Conservation (phyloP, 352 stramenopile species). For the Hyaloperonospora brassicae region DNA sequence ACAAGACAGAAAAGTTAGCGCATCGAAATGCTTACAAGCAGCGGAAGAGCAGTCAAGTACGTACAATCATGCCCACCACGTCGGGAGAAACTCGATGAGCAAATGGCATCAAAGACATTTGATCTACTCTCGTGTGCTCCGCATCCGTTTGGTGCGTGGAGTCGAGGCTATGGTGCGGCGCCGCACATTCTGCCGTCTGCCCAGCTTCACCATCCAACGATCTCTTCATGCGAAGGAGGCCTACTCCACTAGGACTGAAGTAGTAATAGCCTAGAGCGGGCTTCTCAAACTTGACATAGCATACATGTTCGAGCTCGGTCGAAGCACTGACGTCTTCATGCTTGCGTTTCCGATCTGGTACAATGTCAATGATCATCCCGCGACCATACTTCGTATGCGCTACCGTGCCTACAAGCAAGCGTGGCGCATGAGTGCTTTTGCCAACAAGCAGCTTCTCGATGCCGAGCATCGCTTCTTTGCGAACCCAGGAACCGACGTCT, state of each 20-base stretch:
- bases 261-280: constrained; percentile 61
- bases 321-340: constrained; percentile 14
- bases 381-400: constrained; percentile 35
- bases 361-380: constrained; percentile 34
- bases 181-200: constrained; percentile 1
- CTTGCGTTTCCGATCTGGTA: constrained; percentile 28
- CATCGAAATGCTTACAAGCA: background rate
- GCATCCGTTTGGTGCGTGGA: constrained; percentile 16
- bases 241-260: constrained; percentile 51
- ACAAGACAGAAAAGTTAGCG: constrained; percentile 18
- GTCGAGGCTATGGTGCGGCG: constrained; percentile 19
- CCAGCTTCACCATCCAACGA: constrained; percentile 9
- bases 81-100: constrained; percentile 32
- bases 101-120: constrained; percentile 21
- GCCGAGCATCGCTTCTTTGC: constrained; percentile 90
- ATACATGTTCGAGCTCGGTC: constrained; percentile 27
- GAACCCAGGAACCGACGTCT: constrained; percentile 97
- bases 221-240: constrained; percentile 35
- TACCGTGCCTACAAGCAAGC: constrained; percentile 27
- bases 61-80: constrained; percentile 37
- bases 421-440: constrained; percentile 22
- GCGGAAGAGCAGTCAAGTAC: background rate
- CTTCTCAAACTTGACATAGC: constrained; percentile 56
- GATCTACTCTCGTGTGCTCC: constrained; percentile 2
- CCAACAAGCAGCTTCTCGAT: constrained; percentile 75